phyloP scores from a whole-genome alignment of 1,139 yeast genomes.

The Lodderomyces beijingensis region DNA sequence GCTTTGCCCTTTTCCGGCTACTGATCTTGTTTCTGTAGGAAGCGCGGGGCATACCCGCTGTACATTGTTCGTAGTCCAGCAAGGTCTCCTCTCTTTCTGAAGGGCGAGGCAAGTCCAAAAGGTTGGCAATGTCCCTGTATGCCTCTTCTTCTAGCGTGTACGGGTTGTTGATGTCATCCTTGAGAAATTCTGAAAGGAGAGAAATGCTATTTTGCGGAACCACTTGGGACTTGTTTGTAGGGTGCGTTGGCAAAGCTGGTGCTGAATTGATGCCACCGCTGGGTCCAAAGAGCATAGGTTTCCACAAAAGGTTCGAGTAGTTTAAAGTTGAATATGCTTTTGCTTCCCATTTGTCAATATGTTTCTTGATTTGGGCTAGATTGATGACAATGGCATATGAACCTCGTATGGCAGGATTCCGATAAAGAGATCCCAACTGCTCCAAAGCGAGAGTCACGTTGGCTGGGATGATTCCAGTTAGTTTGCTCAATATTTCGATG shows the following conservation, averaged over 20 bases:
- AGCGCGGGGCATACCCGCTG: neutral
- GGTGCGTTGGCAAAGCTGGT: constrained; percentile 24
- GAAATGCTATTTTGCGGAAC: constrained; percentile 47
- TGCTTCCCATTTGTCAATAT: constrained; percentile 50
- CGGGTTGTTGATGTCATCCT: constrained; percentile 62
- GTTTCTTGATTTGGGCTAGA: constrained; percentile 35
- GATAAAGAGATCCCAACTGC: constrained; percentile 58
- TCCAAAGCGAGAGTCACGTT: constrained; percentile 88
- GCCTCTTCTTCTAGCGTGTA: constrained; percentile 55
- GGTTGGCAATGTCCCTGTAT: constrained; percentile 31
- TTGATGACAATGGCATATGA: constrained; percentile 56
- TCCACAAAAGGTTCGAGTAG: constrained; percentile 62
- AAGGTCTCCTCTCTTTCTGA: too few relatives aligned
- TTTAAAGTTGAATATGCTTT: constrained; percentile 54
- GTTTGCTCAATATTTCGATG: constrained; percentile 43
- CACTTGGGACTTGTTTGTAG: constrained; percentile 1
- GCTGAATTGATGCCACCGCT: constrained; percentile 73
- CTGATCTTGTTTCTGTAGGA: neutral
- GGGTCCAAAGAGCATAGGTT: constrained; percentile 77
- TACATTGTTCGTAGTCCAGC: constrained; percentile 1
- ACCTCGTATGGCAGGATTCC: constrained; percentile 34
- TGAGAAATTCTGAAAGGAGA: constrained; percentile 50
- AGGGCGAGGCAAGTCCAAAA: too few relatives aligned
- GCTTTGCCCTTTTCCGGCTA: neutral
- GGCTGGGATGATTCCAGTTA: constrained; percentile 83